Evolutionary conservation across 2,329 filamentous ascomycete species (phyloP), one percentile per base, ranked within the genome.

Genomic region (Pestalotiopsis sp.): DNA sequence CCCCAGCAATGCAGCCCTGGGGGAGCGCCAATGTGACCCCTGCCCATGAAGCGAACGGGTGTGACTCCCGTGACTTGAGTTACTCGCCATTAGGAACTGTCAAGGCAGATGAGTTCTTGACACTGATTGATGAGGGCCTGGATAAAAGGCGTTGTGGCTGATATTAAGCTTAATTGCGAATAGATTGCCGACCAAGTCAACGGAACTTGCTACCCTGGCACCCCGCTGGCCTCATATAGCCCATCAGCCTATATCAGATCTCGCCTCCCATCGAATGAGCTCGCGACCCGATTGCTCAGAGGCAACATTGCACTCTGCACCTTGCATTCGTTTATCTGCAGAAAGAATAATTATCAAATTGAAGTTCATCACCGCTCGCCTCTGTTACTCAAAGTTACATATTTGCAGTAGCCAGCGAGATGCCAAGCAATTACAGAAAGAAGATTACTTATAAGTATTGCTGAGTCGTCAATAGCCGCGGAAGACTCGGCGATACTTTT

Each of bases 231-330:
- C 57, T 17, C 23, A 27, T 59, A 59, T 59, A 59, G 57, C 57
- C 57, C 23, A 23, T 59, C 57, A 23, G 57, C 20, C 57, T 59
- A 59, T 59, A 59, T 59, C 57, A 59, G 27, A 52, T 52, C 45
- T 52, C 45, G 14, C 45, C 45, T 52, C 7, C 31, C 45, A 52
- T 7, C 17, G 14, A 20, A 52, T 17, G 20, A n/a, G 45, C 45
- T 52, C 17, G 4, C 5, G 17, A 52, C 9, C 45, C 45, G 41
- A 45, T n/a, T 6, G 45, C 45, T 52, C 17, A n/a, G 2, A 36
- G 31, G 31, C 6, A 36, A 20, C 6, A 23, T 23, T 52, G 0
- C 17, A 3, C n/a, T 52, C 20, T 52, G 45, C 20, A 20, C 17
- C 45, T 52, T 52, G 45, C 20, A 52, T 52, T 9, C 17, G 45